A percentile compares a stretch with the other conserved stretches of the same genome.
These are phyloP conservation scores for Trichoderma sp. DNA, from an alignment of 2,329 filamentous ascomycete species.

Conservation along the genomic window DNA sequence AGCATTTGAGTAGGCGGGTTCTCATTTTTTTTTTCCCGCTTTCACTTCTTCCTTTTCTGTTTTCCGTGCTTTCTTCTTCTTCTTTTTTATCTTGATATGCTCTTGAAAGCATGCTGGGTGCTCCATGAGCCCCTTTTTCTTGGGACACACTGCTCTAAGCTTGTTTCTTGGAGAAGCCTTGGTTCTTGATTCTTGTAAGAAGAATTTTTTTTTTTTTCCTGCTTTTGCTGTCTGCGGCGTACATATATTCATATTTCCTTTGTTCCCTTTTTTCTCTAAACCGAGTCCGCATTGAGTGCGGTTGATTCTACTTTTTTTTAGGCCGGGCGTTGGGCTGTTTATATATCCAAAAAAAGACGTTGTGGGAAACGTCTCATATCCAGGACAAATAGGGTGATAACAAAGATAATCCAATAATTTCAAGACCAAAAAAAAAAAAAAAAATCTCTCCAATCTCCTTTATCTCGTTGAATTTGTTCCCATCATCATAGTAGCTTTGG, in stretches of 20 bases:
- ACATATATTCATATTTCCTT: slow-evolving; percentile 18
- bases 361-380: slow-evolving; percentile 22
- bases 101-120: neutral
- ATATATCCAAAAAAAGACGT: slow-evolving; percentile 26
- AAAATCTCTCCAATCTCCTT: neutral
- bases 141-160: neutral
- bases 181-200: neutral
- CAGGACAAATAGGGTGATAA: slow-evolving; percentile 17
- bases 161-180: neutral
- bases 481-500: neutral
- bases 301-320: slow-evolving; percentile 2
- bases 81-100: slow-evolving; percentile 11
- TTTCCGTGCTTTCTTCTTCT: slow-evolving; percentile 22
- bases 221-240: slow-evolving; percentile 1
- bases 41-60: neutral
- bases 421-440: neutral
- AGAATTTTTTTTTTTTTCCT: neutral
- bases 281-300: slow-evolving; percentile 13
- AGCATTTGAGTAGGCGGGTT: neutral
- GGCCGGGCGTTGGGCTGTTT: slow-evolving; percentile 21
- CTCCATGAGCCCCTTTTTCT: neutral
- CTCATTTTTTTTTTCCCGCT: neutral
- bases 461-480: neutral
- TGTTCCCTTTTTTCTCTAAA: neutral
- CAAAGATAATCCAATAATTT: slow-evolving; percentile 23